Base-by-base conservation (phyloP, 2,329 filamentous ascomycete species). In the Cladophialophora exuberans region DNA sequence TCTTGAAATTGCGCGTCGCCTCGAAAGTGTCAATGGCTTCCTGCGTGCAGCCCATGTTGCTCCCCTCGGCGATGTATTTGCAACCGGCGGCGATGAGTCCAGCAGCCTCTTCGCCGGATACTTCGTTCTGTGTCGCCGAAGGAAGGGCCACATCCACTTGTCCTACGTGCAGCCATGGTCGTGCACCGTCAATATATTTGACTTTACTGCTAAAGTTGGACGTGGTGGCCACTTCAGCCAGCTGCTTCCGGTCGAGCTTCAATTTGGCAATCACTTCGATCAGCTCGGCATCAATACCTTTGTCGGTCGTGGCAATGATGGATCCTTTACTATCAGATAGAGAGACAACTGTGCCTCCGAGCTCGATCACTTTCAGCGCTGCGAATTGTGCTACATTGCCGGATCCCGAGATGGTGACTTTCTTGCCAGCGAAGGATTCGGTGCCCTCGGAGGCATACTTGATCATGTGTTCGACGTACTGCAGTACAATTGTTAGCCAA, bases 371-470 rank as follows among this genome's bases (percentile, higher is more conserved):
- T 80, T 97, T 97, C 66, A 97, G 87, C 0, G 93, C 94, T 26
- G 93, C 93, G 79, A 94, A 97, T 80, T 97, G 94, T 26, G 94
- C 94, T 52, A 97, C 94, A 79, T 99, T 99, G 65, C 94, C 94
- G 56, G 93, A 97, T 62, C 94, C 94, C 39, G 94, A 97, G 74
- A 99, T 88, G 73, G 93, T 90, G 54, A 97, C 94, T 57, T 87
- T 87, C 84, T 97, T 97, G 77, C 91, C 93, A 61, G 83, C 76
- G 79, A 96, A 96, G 64, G 82, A 83, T 71, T 95, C 91, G 72
- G 87, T 86, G 73, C 90, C 90, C 58, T 79, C 78, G 18, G 81
- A 81, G 65, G 90, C 89, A 75, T 96, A 87, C 74, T 88, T 80
- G 71, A 97, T 92, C 92, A 97, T 97, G 82, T 96, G 89, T 67